These are phyloP conservation scores for Nymphaea colorata DNA, from an alignment of 164 flowering plant species.

Conservation along the genomic window DNA sequence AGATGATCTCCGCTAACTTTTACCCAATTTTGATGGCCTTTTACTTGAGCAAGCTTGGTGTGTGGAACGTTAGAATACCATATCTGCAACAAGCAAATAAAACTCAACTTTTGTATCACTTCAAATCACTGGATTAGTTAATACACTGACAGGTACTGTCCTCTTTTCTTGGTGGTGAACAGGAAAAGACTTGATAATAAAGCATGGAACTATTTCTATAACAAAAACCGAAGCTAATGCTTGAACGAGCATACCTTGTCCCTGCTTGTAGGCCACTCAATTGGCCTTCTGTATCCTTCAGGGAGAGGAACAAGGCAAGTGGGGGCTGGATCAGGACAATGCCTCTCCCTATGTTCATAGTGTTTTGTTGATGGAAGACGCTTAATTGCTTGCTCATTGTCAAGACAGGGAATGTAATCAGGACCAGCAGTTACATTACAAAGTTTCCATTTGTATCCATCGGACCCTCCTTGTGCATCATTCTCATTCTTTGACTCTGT, in stretches of 20 bases:
- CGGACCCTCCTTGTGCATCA: constrained; percentile 17
- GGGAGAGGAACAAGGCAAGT: constrained; percentile 91
- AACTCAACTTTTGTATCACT: background rate
- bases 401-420: constrained; percentile 96
- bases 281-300: constrained; percentile 61
- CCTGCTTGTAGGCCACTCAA: constrained; percentile 92
- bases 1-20: constrained; percentile 82
- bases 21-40: constrained; percentile 99
- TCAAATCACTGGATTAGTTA: too few species aligned
- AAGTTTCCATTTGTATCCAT: constrained; percentile 43
- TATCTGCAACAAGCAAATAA: constrained; percentile 42
- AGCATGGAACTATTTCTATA: background rate
- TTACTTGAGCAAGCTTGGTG: constrained; percentile 65
- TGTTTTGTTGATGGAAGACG: constrained; percentile 72
- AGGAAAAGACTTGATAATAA: background rate
- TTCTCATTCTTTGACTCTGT: constrained; percentile 62
- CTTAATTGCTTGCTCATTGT: constrained; percentile 66
- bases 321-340: constrained; percentile 76
- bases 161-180: too few species aligned
- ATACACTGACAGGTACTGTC: too few species aligned
- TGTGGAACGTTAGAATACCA: constrained; percentile 96
- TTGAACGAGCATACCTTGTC: constrained; percentile 48
- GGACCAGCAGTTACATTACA: constrained; percentile 82
- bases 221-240: background rate
- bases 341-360: constrained; percentile 95